Conservation (phyloP, 2,329 filamentous ascomycete species). For the Fusarium luffae region DNA sequence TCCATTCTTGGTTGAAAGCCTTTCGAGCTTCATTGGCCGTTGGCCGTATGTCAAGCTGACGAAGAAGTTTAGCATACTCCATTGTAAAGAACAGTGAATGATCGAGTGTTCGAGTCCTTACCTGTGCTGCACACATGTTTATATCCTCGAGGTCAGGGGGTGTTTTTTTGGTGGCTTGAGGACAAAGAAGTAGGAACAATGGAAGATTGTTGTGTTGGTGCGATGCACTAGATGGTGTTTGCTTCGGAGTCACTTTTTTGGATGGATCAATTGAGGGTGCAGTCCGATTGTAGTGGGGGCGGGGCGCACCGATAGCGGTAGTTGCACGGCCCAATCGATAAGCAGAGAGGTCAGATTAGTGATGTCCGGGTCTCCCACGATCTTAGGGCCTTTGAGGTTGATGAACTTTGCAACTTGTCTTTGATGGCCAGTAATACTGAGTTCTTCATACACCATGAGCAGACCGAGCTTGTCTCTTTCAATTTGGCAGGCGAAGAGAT, state of each 20-base stretch:
- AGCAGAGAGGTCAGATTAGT: neutral
- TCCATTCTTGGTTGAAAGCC: constrained; percentile 43
- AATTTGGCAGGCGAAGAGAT: too few species aligned
- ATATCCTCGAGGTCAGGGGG: neutral
- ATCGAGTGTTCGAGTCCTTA: constrained; percentile 7
- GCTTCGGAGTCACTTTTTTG: constrained; percentile 33
- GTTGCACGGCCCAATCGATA: neutral
- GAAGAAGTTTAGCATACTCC: constrained; percentile 11
- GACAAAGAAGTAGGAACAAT: constrained; percentile 28
- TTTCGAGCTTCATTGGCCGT: constrained; percentile 45
- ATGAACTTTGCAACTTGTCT: too few species aligned
- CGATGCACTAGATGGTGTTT: constrained; percentile 8
- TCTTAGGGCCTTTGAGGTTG: too few species aligned
- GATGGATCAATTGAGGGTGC: constrained; percentile 5
- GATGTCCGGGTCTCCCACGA: too few species aligned
- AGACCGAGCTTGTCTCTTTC: too few species aligned
- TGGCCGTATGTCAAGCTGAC: constrained; percentile 45
- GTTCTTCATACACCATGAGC: too few species aligned
- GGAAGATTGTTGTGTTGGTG: constrained; percentile 11
- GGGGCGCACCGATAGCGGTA: constrained; percentile 41
- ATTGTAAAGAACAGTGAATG: neutral
- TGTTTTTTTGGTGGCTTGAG: constrained; percentile 5
- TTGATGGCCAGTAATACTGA: too few species aligned
- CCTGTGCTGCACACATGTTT: constrained; percentile 44
- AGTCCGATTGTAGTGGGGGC: constrained; percentile 40